A percentile compares a stretch with the other conserved stretches of the same genome.
These are phyloP conservation scores for Blastobotrys americana DNA, from an alignment of 805 yeast species.

Conservation along the genomic window DNA sequence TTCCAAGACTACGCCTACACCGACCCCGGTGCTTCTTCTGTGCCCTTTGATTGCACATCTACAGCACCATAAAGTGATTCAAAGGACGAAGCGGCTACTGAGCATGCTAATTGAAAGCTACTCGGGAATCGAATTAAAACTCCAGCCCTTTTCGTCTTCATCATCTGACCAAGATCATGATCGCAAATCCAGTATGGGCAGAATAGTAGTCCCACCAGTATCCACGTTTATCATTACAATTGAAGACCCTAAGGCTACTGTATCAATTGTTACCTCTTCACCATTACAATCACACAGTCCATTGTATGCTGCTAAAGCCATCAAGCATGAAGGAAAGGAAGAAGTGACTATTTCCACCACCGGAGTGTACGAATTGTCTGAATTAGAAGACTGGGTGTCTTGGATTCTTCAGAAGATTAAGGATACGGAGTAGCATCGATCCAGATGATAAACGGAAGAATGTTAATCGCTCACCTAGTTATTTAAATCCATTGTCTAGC, in stretches of 20 bases:
- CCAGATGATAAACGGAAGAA: too few relatives aligned
- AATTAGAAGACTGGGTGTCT: slow-evolving; percentile 32
- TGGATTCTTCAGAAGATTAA: slow-evolving; percentile 21
- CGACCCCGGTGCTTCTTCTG: slow-evolving; percentile 20
- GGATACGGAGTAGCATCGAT: not conserved
- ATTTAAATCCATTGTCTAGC: too few relatives aligned
- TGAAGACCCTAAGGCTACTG: slow-evolving; percentile 6
- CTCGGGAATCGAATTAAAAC: slow-evolving; percentile 10
- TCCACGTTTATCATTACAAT: slow-evolving; percentile 14
- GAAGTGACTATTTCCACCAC: slow-evolving; percentile 16
- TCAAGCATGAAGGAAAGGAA: slow-evolving; percentile 4
- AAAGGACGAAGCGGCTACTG: slow-evolving; percentile 18
- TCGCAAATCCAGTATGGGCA: slow-evolving; percentile 16
- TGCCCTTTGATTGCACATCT: slow-evolving; percentile 31
- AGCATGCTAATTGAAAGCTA: slow-evolving; percentile 20
- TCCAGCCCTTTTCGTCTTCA: slow-evolving; percentile 9
- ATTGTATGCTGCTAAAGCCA: slow-evolving; percentile 18
- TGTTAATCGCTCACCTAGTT: too few relatives aligned
- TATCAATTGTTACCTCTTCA: slow-evolving; percentile 20
- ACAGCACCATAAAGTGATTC: slow-evolving; percentile 21
- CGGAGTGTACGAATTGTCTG: slow-evolving; percentile 28
- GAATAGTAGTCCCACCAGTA: slow-evolving; percentile 19
- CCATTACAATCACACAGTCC: slow-evolving; percentile 22
- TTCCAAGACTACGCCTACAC: slow-evolving; percentile 3
- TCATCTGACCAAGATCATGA: slow-evolving; percentile 1